Conservation (phyloP, 495 filamentous ascomycete species). For the Margaritispora aquatica region DNA sequence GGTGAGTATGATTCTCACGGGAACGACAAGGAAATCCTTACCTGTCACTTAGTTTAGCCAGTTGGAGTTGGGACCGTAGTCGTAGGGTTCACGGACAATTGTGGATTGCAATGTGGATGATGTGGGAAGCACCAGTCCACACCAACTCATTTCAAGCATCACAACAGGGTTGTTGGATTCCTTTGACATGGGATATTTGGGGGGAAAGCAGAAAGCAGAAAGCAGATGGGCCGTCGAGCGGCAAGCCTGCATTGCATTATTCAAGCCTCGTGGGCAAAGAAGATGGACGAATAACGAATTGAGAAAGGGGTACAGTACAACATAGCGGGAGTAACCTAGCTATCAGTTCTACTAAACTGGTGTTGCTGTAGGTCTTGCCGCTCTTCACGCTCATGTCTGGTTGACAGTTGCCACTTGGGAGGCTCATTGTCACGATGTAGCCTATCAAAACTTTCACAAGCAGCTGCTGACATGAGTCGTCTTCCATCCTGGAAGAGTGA, state of each 20-base stretch:
- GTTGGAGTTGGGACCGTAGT: not conserved
- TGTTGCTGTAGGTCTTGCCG: no score
- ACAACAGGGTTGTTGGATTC: not conserved
- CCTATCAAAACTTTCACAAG: not conserved
- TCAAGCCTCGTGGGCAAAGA: no score
- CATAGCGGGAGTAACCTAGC: not conserved
- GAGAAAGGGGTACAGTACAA: not conserved
- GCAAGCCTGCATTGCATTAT: not conserved
- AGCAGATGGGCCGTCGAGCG: not conserved
- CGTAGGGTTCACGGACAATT: no score
- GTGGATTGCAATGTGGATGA: not conserved
- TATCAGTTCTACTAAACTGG: no score
- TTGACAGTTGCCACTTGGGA: no score
- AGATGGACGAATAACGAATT: no score
- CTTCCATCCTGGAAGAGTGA: no score
- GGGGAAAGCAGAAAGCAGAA: no score
- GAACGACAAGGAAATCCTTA: constrained; percentile 1
- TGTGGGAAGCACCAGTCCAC: not conserved
- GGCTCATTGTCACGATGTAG: not conserved
- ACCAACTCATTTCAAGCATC: not conserved
- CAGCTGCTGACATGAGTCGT: not conserved
- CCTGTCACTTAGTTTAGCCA: constrained; percentile 12
- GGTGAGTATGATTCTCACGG: not conserved
- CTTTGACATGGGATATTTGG: constrained; percentile 5
- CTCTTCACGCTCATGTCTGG: no score